Evolutionary conservation across 345 rosid species (phyloP).

Genomic region (Linum lewisii): DNA sequence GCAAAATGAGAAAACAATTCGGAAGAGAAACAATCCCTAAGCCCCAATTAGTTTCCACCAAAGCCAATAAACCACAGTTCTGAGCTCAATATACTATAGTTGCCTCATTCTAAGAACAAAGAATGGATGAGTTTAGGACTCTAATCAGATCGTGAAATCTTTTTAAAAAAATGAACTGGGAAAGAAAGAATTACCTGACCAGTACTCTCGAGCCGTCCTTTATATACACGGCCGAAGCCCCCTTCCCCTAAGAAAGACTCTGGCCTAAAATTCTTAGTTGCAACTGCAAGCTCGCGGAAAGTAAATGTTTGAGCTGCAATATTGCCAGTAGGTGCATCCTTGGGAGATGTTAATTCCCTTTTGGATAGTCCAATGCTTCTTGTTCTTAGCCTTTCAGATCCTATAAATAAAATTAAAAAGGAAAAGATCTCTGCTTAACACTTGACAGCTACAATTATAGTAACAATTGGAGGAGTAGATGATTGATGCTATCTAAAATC

Average conservation of each 20-base stretch:
- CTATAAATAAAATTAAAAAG: constrained; percentile 36
- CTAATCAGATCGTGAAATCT: no score
- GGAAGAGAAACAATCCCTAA: background rate
- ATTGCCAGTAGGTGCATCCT: constrained; percentile 45
- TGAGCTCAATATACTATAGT: no score
- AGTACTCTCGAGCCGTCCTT: constrained; percentile 77
- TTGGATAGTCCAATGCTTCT: constrained; percentile 57
- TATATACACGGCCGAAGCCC: constrained; percentile 92
- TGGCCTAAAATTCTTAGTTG: constrained; percentile 80
- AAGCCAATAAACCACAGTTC: no score
- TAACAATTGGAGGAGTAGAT: background rate
- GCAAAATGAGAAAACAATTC: constrained; percentile 10
- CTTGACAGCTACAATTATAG: background rate
- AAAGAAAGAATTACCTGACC: constrained; percentile 57
- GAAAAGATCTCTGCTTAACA: constrained; percentile 9
- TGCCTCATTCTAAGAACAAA: no score
- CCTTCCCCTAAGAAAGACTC: constrained; percentile 97
- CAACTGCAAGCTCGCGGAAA: constrained; percentile 84
- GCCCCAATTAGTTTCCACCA: no score
- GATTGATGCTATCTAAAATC: no score
- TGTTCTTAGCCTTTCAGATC: constrained; percentile 62
- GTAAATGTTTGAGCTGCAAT: constrained; percentile 88
- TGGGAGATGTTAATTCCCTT: constrained; percentile 45
- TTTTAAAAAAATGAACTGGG: background rate
- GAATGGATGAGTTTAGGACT: no score